Evolutionary conservation across 192 early-diverging fungal genomes (phyloP), one percentile per base, ranked within the genome.

Genomic region (Backusella morwellensis): DNA sequence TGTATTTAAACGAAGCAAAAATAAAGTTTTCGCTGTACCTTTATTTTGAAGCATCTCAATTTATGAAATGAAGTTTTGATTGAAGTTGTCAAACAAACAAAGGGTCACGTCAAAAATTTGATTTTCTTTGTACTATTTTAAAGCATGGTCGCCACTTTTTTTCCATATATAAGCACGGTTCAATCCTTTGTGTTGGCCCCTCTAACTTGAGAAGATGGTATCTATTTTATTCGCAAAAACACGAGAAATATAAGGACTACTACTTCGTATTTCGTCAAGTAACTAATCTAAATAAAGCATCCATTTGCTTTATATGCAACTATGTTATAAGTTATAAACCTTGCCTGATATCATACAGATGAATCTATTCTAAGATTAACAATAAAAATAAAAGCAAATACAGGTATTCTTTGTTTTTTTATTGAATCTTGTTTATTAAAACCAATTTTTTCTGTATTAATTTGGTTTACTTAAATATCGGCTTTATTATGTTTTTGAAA

Each of bases 61-160:
- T 29, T 26, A 63, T 63, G 9, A 63, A 29, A 21, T 50, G 47
- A 63, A 63, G 12, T 23, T 29, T 11, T 63, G 56, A 29, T 29
- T 63, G n/a, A 63, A 63, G 56, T 63, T 63, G 21, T 63, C 56
- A 63, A 63, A 29, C 56, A 63, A 63, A 44, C 42, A 44, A 63
- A 29, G 23, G 56, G 26, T 29, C 21, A 29, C 23, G 56, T 26
- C 21, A 59, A 21, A 12, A 23, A 11, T 23, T 23, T 59, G 54
- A 29, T 63, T 63, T 63, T 29, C 26, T 63, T 26, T 59, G 8
- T 59, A 5, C 2, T 59, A n/a, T n/a, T 50, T 19, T 50, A 50
- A 50, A 50, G n/a, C 6, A 50, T 50, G 47, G 19, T 6, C n/a
- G 47, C 4, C 42, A 19, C 47, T 6, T n/a, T 19, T 50, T 50